Evolutionary conservation across 2,329 filamentous ascomycete genomes (phyloP).

Genomic region (Pseudohalonectria lignicola): DNA sequence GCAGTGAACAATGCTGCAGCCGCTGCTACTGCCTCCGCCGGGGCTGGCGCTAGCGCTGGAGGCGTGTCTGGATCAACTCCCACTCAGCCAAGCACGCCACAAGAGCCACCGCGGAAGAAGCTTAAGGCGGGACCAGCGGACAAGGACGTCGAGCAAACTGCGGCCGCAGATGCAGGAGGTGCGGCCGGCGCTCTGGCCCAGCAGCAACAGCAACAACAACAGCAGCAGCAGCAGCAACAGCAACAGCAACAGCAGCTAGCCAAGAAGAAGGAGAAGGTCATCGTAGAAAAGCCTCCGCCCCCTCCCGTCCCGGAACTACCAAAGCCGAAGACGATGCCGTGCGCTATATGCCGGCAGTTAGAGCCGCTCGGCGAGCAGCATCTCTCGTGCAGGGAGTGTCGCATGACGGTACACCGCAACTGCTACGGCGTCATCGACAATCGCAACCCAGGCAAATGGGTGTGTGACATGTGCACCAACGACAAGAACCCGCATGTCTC

Average conservation of each 20-base stretch:
- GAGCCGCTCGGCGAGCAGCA: slow-evolving; percentile 63
- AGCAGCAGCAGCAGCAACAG: slow-evolving; percentile 42
- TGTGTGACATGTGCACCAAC: slow-evolving; percentile 91
- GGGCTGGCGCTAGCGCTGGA: slow-evolving; percentile 12
- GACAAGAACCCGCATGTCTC: slow-evolving; percentile 87
- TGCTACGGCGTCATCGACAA: slow-evolving; percentile 81
- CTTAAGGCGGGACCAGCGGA: slow-evolving; percentile 36
- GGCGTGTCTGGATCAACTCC: too few species aligned
- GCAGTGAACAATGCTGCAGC: slow-evolving; percentile 14
- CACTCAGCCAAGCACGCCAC: too few species aligned
- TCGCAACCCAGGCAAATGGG: slow-evolving; percentile 69
- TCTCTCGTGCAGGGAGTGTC: slow-evolving; percentile 75
- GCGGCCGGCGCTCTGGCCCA: slow-evolving; percentile 25
- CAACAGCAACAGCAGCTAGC: slow-evolving; percentile 47
- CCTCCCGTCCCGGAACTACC: slow-evolving; percentile 60
- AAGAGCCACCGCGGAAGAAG: slow-evolving; percentile 55
- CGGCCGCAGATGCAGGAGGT: slow-evolving; percentile 37
- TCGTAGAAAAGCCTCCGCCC: slow-evolving; percentile 38
- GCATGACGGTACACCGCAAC: slow-evolving; percentile 78
- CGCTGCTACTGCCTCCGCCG: slow-evolving; percentile 12
- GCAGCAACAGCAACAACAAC: slow-evolving; percentile 49
- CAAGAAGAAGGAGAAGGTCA: slow-evolving; percentile 46
- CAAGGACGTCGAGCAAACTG: slow-evolving; percentile 36
- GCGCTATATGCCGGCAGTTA: slow-evolving; percentile 69
- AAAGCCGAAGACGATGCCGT: slow-evolving; percentile 68